Conservation (phyloP, 2,329 filamentous ascomycete genomes). For the Ophioceras dolichostomum region DNA sequence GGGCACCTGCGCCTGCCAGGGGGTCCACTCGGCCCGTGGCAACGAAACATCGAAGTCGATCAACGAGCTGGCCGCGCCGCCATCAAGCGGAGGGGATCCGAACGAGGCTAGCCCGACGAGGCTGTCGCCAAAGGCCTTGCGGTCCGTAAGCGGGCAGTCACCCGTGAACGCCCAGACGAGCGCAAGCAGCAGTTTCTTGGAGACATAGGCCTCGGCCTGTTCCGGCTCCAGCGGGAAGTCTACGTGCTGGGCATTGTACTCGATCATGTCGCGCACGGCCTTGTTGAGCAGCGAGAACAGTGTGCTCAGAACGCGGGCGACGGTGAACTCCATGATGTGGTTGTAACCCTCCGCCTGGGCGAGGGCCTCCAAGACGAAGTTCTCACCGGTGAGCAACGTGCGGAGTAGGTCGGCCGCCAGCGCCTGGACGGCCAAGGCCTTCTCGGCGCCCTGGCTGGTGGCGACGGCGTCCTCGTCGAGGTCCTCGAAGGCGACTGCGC, state of each 20-base stretch:
- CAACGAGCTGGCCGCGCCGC: constrained; percentile 67
- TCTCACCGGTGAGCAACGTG: constrained; percentile 61
- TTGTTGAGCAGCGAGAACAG: constrained; percentile 95
- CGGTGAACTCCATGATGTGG: constrained; percentile 98
- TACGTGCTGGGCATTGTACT: constrained; percentile 89
- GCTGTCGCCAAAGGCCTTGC: constrained; percentile 80
- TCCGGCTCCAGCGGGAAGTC: constrained; percentile 90
- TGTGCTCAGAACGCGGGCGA: constrained; percentile 80
- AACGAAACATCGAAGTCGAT: constrained; percentile 92
- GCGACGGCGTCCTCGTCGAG: constrained; percentile 83
- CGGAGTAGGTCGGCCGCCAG: constrained; percentile 71
- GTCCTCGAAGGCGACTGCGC: constrained; percentile 80
- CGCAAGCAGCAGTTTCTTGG: constrained; percentile 88
- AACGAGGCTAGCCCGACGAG: constrained; percentile 74
- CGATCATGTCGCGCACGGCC: constrained; percentile 77
- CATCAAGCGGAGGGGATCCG: constrained; percentile 69
- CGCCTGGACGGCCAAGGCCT: constrained; percentile 66
- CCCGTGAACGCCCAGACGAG: constrained; percentile 93
- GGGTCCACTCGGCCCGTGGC: constrained; percentile 77
- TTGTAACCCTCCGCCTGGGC: constrained; percentile 65
- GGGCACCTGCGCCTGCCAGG: constrained; percentile 92
- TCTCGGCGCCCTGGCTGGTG: constrained; percentile 62
- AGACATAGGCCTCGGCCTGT: constrained; percentile 77
- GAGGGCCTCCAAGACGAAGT: constrained; percentile 70
- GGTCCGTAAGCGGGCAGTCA: constrained; percentile 79